phyloP scores from a whole-genome alignment of 1,284 basidiomycete species.

The Moesziomyces aphidis region DNA sequence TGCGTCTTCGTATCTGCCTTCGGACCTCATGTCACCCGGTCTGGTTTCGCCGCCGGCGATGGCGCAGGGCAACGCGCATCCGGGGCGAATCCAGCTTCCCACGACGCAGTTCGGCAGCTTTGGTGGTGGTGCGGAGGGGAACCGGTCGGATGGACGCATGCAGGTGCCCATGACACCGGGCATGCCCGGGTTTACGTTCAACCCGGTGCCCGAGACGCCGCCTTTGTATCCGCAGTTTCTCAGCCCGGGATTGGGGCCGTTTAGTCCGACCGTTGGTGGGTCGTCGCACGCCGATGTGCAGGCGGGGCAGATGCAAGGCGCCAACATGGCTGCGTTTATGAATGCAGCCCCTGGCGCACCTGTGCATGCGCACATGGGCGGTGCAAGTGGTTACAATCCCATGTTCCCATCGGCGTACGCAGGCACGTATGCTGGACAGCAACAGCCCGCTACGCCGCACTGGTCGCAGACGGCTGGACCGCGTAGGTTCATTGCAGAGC shows the following conservation, averaged over 20 bases:
- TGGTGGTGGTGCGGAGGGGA: conserved; percentile 5
- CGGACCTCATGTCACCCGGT: conserved; percentile 50
- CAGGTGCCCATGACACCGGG: conserved; percentile 68
- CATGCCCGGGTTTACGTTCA: conserved; percentile 70
- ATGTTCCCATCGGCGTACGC: conserved; percentile 40
- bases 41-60: conserved; percentile 34
- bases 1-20: conserved; percentile 41
- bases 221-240: conserved; percentile 68
- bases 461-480: conserved; percentile 54
- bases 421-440: no score
- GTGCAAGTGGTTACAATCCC: conserved; percentile 34
- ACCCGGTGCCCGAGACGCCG: conserved; percentile 68
- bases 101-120: conserved; percentile 38
- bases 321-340: conserved; percentile 12
- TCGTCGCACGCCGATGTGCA: conserved; percentile 46
- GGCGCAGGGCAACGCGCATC: conserved; percentile 27
- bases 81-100: conserved; percentile 60
- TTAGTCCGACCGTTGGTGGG: conserved; percentile 56
- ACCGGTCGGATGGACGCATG: conserved; percentile 32
- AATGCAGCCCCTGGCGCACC: conserved; percentile 52
- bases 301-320: not conserved
- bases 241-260: conserved; percentile 65
- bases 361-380: conserved; percentile 12
- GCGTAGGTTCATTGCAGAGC: conserved; percentile 8
- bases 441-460: conserved; percentile 55